phyloP scores from a whole-genome alignment of 805 yeast genomes.

The Candida glaebosa region DNA sequence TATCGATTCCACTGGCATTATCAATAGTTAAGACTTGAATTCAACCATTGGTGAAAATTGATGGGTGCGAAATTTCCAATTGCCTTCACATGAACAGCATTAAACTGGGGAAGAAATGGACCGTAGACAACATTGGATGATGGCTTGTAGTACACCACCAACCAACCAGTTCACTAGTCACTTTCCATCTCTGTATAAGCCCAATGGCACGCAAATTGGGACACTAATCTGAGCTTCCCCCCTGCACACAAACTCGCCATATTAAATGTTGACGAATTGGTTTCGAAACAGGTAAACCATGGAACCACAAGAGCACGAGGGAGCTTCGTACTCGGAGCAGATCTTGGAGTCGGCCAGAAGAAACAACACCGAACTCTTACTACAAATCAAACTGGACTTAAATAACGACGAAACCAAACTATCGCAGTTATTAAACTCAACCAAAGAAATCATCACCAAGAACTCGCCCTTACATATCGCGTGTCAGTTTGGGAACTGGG shows the following conservation, averaged over 20 bases:
- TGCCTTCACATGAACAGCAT: too few species aligned
- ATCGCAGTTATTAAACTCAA: conserved; percentile 55
- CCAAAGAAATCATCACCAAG: conserved; percentile 68
- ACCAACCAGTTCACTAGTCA: too few species aligned
- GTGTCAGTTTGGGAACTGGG: conserved; percentile 79
- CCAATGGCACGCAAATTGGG: too few species aligned
- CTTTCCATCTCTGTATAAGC: too few species aligned
- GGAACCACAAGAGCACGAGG: conserved; percentile 23
- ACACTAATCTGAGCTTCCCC: too few species aligned
- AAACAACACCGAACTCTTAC: conserved; percentile 75
- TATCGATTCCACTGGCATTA: conserved; percentile 67
- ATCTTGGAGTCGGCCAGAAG: conserved; percentile 83
- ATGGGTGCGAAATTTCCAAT: too few species aligned
- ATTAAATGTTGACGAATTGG: conserved; percentile 1
- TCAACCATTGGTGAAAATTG: too few species aligned
- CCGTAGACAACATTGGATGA: too few species aligned
- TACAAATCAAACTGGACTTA: conserved; percentile 48
- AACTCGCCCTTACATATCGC: conserved; percentile 82
- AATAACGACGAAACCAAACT: conserved; percentile 37
- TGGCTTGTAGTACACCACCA: too few species aligned
- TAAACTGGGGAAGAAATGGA: too few species aligned
- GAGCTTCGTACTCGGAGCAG: conserved; percentile 75
- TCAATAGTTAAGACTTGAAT: neutral
- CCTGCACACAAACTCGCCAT: too few species aligned
- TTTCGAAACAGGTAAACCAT: neutral